Percentiles rank a stretch among this genome's conserved stretches.
phyloP scores from a whole-genome alignment of 176 grass and related monocot genomes.

The Cenchrus fungigraminus region DNA sequence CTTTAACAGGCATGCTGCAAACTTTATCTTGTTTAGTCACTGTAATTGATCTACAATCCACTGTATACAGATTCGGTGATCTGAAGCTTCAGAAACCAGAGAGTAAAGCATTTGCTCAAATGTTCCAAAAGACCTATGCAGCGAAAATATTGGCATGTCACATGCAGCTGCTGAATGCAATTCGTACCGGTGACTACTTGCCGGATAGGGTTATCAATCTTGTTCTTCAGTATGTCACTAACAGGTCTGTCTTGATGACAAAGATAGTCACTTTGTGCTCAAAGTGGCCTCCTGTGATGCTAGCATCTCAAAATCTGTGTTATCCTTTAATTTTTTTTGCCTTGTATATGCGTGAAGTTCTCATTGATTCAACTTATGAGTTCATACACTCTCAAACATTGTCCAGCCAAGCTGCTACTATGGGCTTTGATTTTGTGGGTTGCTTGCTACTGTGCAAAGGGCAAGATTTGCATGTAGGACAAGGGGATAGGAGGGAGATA shows the following conservation, averaged over 20 bases:
- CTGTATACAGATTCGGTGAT: slow-evolving; percentile 76
- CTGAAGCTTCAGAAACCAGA: slow-evolving; percentile 94
- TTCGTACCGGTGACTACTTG: slow-evolving; percentile 89
- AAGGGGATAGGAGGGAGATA: not conserved
- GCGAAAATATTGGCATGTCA: slow-evolving; percentile 90
- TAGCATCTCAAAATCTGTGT: not conserved
- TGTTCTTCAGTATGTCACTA: slow-evolving; percentile 92
- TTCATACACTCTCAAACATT: not conserved
- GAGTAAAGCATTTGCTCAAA: slow-evolving; percentile 89
- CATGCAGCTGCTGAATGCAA: slow-evolving; percentile 78
- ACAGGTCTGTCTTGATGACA: slow-evolving; percentile 55
- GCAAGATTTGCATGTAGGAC: not conserved
- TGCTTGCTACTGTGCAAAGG: not conserved
- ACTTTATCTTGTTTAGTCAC: slow-evolving; percentile 29
- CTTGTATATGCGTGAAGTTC: not conserved
- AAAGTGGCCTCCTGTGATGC: not conserved
- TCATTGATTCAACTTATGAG: not conserved
- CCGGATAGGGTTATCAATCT: slow-evolving; percentile 95
- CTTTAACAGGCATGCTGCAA: slow-evolving; percentile 5
- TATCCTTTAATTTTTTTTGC: not conserved
- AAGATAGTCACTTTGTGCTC: slow-evolving; percentile 20
- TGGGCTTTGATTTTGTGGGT: not conserved
- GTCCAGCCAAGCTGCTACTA: not conserved
- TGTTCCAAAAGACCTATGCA: slow-evolving; percentile 92
- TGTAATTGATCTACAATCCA: slow-evolving; percentile 32